Evolutionary conservation across 2,329 filamentous ascomycete genomes (phyloP).

Genomic region (Elsinoe arachidis): DNA sequence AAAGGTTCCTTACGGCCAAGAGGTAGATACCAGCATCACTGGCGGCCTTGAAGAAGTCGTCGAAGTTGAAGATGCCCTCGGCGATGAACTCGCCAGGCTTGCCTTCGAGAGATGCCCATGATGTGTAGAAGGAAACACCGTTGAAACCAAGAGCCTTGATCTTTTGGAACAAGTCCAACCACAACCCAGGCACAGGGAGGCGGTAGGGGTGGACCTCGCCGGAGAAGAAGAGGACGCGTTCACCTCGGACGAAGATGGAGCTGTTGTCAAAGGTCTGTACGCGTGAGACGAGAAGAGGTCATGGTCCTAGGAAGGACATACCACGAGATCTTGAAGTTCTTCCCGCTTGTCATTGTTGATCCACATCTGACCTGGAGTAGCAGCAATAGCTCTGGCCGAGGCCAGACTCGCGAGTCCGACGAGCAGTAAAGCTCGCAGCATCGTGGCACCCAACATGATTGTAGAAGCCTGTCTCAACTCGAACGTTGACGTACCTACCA

Average conservation of each 20-base stretch:
- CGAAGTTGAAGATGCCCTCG: constrained; percentile 62
- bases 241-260: constrained; percentile 60
- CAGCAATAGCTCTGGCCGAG: constrained; percentile 11
- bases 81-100: constrained; percentile 60
- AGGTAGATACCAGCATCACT: constrained; percentile 66
- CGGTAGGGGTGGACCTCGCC: constrained; percentile 66
- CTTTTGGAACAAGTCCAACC: constrained; percentile 72
- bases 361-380: constrained; percentile 3
- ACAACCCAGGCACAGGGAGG: constrained; percentile 53
- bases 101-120: constrained; percentile 72
- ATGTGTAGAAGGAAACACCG: constrained; percentile 66
- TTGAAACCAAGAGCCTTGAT: constrained; percentile 75
- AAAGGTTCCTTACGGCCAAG: constrained; percentile 41
- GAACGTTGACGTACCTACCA: background rate
- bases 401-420: constrained; percentile 2
- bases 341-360: constrained; percentile 9
- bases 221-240: constrained; percentile 62
- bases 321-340: constrained; percentile 9
- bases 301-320: background rate
- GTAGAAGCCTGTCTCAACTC: background rate
- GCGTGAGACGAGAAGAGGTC: background rate
- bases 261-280: constrained; percentile 11
- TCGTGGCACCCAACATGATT: constrained; percentile 4
- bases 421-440: background rate
- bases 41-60: constrained; percentile 70